phyloP scores from a whole-genome alignment of 306 rosid genomes.

The Dryas drummondii region DNA sequence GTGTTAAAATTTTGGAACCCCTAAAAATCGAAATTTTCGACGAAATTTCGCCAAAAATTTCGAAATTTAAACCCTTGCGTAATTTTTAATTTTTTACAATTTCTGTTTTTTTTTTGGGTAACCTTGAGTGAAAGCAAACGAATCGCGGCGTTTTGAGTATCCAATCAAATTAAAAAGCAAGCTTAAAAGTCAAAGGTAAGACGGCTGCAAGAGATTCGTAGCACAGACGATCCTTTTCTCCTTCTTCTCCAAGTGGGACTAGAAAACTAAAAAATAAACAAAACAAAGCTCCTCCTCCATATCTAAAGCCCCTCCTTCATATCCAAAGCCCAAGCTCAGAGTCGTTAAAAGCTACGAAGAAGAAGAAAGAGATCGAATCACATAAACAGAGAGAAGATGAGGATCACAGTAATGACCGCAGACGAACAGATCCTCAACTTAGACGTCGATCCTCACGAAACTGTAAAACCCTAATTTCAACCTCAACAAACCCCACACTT shows the following conservation, averaged over 20 bases:
- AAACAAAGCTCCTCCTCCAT: neutral
- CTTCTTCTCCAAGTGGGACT: constrained; percentile 1
- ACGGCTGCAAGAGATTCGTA: neutral
- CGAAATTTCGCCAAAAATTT: too few species aligned
- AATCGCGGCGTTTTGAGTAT: neutral
- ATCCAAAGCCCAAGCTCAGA: constrained; percentile 4
- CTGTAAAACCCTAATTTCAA: constrained; percentile 48
- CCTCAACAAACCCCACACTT: neutral
- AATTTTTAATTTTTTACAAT: too few species aligned
- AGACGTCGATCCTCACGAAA: constrained; percentile 90
- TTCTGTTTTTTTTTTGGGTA: too few species aligned
- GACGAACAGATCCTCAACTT: constrained; percentile 72
- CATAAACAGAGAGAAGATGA: constrained; percentile 48
- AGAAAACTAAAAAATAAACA: neutral
- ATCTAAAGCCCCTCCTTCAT: neutral
- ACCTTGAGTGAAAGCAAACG: too few species aligned
- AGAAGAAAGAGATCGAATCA: constrained; percentile 9
- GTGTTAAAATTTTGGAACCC: too few species aligned
- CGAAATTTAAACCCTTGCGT: too few species aligned
- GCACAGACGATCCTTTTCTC: neutral
- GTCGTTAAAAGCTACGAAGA: neutral
- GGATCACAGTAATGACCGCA: constrained; percentile 88
- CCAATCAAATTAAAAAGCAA: neutral
- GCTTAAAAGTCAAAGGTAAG: neutral
- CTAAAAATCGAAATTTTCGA: too few species aligned